Conservation (phyloP, 73 alveolate genomes). For the Loxodes magnus region DNA sequence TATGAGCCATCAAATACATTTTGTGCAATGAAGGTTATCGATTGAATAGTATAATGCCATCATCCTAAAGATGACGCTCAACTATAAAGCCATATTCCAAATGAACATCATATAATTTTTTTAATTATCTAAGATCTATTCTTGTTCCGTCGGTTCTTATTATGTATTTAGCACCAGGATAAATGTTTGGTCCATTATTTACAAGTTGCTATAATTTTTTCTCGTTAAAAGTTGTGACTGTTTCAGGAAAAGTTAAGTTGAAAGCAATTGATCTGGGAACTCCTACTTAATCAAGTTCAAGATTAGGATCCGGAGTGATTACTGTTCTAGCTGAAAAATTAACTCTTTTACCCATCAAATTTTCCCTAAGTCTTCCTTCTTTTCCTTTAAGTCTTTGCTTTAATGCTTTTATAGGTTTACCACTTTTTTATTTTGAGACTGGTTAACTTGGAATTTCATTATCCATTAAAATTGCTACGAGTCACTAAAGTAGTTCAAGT, state of each 20-base stretch:
- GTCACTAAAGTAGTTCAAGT: slow-evolving; percentile 57
- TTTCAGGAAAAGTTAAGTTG: slow-evolving; percentile 96
- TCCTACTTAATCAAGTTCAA: slow-evolving; percentile 96
- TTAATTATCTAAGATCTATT: slow-evolving; percentile 64
- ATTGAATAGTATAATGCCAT: slow-evolving; percentile 88
- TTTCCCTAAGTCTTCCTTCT: slow-evolving; percentile 99
- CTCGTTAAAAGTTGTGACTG: slow-evolving; percentile 84
- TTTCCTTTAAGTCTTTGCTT: slow-evolving; percentile 85
- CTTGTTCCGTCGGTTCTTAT: slow-evolving; percentile 64
- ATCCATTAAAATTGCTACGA: slow-evolving; percentile 87
- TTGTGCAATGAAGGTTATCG: slow-evolving; percentile 99
- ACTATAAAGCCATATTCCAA: slow-evolving; percentile 85
- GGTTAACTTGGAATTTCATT: slow-evolving; percentile 82
- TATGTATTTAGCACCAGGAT: slow-evolving; percentile 97
- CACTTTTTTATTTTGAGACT: slow-evolving; percentile 59
- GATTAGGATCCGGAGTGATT: slow-evolving; percentile 98
- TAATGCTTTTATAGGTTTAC: slow-evolving; percentile 67
- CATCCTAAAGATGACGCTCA: slow-evolving; percentile 97
- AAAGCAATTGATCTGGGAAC: slow-evolving; percentile 91
- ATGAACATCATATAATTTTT: slow-evolving; percentile 63
- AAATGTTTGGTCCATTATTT: slow-evolving; percentile 82
- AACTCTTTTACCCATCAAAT: slow-evolving; percentile 99
- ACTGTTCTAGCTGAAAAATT: slow-evolving; percentile 99
- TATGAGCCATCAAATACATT: slow-evolving; percentile 99
- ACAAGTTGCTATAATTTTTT: slow-evolving; percentile 69